Percentiles rank a stretch among this genome's conserved stretches.
Evolutionary conservation across 2,329 filamentous ascomycete genomes (phyloP).

Genomic region (Xylaria sp.): DNA sequence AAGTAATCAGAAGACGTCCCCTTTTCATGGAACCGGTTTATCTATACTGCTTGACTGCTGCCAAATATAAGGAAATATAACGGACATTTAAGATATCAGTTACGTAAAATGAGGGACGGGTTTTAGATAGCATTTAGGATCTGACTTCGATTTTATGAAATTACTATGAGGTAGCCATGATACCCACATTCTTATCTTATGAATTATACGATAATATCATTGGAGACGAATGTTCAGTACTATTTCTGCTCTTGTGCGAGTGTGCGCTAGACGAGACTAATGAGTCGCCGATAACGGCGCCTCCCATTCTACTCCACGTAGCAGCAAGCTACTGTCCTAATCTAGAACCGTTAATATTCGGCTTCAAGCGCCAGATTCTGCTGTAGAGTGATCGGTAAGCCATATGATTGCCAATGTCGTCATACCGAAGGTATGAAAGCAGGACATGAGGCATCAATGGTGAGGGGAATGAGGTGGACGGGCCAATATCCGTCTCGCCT

Average conservation of each 20-base stretch:
- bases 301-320: neutral
- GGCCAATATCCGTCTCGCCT: too few relatives aligned
- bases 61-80: neutral
- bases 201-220: neutral
- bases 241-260: neutral
- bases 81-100: neutral
- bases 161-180: neutral
- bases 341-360: neutral
- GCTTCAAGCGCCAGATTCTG: too few relatives aligned
- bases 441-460: too few relatives aligned
- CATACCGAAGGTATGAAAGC: too few relatives aligned
- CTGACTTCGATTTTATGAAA: neutral
- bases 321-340: neutral
- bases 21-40: neutral
- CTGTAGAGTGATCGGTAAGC: too few relatives aligned
- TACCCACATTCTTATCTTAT: constrained; percentile 1
- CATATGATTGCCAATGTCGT: too few relatives aligned
- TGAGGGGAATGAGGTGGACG: too few relatives aligned
- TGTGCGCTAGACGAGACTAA: neutral
- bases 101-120: neutral
- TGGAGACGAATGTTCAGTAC: neutral
- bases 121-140: neutral
- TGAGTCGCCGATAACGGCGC: constrained; percentile 10
- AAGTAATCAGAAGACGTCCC: neutral
- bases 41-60: neutral